phyloP scores from a whole-genome alignment of 805 yeast genomes.

The Candida multigemmis region DNA sequence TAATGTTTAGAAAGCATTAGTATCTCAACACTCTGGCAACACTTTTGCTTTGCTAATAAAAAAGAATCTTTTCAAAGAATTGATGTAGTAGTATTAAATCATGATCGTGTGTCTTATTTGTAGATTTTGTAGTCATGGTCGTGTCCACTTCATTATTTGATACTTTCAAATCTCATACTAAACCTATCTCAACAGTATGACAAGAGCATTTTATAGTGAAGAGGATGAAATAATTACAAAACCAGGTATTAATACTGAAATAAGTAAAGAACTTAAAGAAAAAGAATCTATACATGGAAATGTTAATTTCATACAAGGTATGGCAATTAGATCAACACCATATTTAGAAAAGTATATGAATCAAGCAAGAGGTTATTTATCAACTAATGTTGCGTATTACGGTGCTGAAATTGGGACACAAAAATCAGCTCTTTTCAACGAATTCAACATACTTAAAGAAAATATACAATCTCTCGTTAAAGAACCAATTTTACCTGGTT shows the following conservation, averaged over 20 bases:
- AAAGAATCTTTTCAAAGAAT: no score
- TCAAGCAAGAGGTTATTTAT: constrained; percentile 26
- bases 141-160: no score
- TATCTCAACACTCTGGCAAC: no score
- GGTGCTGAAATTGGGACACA: constrained; percentile 40
- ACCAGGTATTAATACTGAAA: constrained; percentile 38
- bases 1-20: no score
- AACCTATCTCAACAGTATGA: constrained; percentile 5
- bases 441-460: constrained; percentile 18
- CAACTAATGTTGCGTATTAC: constrained; percentile 24
- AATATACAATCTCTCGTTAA: constrained; percentile 26
- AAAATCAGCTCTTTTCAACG: constrained; percentile 38
- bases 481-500: constrained; percentile 49
- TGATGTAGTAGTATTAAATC: no score
- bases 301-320: constrained; percentile 39
- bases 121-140: no score
- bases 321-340: constrained; percentile 44
- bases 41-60: no score
- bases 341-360: constrained; percentile 35
- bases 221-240: constrained; percentile 38
- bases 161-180: no score
- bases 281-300: constrained; percentile 31
- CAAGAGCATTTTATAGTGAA: constrained; percentile 43
- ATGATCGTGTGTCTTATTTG: no score
- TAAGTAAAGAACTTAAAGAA: constrained; percentile 24